Conservation (phyloP, 129 eudicot species). For the Arctium lappa region DNA sequence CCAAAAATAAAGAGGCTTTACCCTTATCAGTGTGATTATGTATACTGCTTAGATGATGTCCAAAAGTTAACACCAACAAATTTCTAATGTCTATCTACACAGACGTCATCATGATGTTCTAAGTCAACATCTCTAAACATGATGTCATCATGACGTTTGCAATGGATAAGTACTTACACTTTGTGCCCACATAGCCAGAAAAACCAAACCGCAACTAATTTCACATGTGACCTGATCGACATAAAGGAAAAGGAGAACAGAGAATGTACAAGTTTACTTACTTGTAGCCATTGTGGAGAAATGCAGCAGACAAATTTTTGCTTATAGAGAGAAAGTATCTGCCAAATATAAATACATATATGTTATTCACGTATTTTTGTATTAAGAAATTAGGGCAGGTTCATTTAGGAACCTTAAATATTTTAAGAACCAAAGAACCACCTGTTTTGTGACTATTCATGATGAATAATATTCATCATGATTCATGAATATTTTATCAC, state of each 20-base stretch:
- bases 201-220: not conserved
- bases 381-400: not conserved
- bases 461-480: not conserved
- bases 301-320: constrained; percentile 1
- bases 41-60: not conserved
- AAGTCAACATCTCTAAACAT: not conserved
- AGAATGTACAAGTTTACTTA: constrained; percentile 16
- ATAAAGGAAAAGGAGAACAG: not conserved
- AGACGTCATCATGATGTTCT: not conserved
- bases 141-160: not conserved
- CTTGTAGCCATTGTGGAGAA: constrained; percentile 30
- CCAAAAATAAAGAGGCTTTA: no score
- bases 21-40: not conserved
- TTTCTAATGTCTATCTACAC: no score
- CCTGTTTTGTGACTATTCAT: not conserved
- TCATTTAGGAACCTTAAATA: no score
- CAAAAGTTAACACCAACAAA: not conserved
- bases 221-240: not conserved
- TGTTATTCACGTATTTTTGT: not conserved
- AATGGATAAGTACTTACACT: not conserved
- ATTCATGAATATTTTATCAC: not conserved
- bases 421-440: not conserved
- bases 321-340: constrained; percentile 5
- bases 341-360: constrained; percentile 10
- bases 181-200: not conserved